Conservation (phyloP, 78 protist species). For the Tieghemostelium lacteum region DNA sequence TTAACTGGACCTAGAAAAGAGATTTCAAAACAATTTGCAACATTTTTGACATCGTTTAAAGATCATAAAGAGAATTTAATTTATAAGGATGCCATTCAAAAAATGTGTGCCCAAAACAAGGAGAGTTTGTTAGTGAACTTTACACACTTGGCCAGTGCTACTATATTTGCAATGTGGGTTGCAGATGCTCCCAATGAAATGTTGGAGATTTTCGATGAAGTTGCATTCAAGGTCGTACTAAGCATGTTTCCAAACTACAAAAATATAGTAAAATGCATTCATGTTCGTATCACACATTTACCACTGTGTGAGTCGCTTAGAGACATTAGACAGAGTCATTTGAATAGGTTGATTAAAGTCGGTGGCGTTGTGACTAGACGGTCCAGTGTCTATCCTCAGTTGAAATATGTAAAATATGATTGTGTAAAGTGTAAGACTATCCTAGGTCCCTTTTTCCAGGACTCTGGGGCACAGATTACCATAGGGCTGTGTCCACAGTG, state of each 20-base stretch:
- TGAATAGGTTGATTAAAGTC: slow-evolving; percentile 91
- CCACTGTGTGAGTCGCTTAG: slow-evolving; percentile 94
- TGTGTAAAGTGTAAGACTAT: slow-evolving; percentile 91
- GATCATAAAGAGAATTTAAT: neutral
- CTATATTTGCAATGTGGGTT: slow-evolving; percentile 86
- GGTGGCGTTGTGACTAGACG: slow-evolving; percentile 98
- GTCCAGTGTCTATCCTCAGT: slow-evolving; percentile 96
- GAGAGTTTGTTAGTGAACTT: slow-evolving; percentile 82
- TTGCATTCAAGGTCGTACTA: slow-evolving; percentile 59
- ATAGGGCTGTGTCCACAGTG: slow-evolving; percentile 78
- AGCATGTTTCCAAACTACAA: slow-evolving; percentile 35
- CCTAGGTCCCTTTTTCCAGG: slow-evolving; percentile 89
- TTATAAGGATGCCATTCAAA: slow-evolving; percentile 43
- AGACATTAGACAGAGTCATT: slow-evolving; percentile 93
- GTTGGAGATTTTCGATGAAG: slow-evolving; percentile 92
- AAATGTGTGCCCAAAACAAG: slow-evolving; percentile 50
- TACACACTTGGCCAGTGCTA: slow-evolving; percentile 27
- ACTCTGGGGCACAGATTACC: slow-evolving; percentile 7
- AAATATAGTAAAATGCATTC: slow-evolving; percentile 56
- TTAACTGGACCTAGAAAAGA: slow-evolving; percentile 52
- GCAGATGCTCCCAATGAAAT: slow-evolving; percentile 93
- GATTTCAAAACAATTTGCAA: slow-evolving; percentile 24
- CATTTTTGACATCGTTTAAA: slow-evolving; percentile 9
- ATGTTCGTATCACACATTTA: slow-evolving; percentile 95
- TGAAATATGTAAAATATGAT: slow-evolving; percentile 88